Evolutionary conservation across 305 asterid species (phyloP).

Genomic region (Fraxinus angustifolia): DNA sequence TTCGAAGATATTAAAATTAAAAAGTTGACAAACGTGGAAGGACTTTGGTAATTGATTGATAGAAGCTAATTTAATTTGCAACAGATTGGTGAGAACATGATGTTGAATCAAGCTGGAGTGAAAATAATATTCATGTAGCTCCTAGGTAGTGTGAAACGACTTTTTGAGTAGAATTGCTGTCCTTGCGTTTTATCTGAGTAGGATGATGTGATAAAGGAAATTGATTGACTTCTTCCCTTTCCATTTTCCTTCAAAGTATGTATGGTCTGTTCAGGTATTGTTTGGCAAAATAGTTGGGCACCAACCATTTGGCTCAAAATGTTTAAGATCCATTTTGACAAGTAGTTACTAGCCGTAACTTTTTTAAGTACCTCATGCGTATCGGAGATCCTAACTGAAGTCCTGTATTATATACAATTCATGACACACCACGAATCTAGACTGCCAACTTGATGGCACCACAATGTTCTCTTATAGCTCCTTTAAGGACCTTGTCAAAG

Average conservation of each 20-base stretch:
- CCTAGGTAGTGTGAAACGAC: neutral
- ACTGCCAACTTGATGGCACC: neutral
- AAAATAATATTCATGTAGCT: slow-evolving; percentile 3
- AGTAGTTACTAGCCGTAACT: neutral
- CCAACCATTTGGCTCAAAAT: slow-evolving; percentile 7
- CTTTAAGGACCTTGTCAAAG: neutral
- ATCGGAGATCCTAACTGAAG: neutral
- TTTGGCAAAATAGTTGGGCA: neutral
- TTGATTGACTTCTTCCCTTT: neutral
- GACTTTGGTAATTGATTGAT: neutral
- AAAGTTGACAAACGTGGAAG: neutral
- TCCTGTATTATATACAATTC: neutral
- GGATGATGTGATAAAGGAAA: neutral
- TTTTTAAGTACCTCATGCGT: neutral
- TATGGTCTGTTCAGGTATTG: neutral
- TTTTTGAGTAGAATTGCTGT: slow-evolving; percentile 9
- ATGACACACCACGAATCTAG: neutral
- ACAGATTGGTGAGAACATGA: neutral
- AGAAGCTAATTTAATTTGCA: neutral
- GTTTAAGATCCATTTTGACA: neutral
- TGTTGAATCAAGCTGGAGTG: neutral
- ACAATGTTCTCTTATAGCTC: neutral
- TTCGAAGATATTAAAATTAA: neutral
- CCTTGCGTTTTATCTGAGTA: neutral
- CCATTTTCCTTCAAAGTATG: neutral